A percentile compares a stretch with the other conserved stretches of the same genome.
Evolutionary conservation across 1,139 yeast genomes (phyloP).

Genomic region (Zygosaccharomyces sapae): DNA sequence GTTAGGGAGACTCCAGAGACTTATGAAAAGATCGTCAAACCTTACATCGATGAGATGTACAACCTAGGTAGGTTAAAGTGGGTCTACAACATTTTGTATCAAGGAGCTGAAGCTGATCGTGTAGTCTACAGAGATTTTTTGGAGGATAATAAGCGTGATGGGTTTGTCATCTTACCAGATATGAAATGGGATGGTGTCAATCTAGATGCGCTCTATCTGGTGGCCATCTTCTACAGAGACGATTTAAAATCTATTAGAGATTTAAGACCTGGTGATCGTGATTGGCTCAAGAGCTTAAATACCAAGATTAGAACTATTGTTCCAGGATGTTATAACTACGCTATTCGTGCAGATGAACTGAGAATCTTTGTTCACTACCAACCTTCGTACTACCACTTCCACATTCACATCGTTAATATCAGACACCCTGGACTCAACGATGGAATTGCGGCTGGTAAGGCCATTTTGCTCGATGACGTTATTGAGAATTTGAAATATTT

Average conservation of each 20-base stretch:
- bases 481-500: constrained; percentile 61
- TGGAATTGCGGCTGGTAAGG: constrained; percentile 73
- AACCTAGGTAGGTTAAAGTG: constrained; percentile 73
- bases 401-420: constrained; percentile 81
- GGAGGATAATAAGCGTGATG: constrained; percentile 44
- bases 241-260: constrained; percentile 79
- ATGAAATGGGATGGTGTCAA: constrained; percentile 91
- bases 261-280: constrained; percentile 53
- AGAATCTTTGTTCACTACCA: constrained; percentile 84
- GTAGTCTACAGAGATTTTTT: constrained; percentile 41
- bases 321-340: constrained; percentile 42
- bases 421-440: constrained; percentile 69
- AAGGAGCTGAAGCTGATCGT: constrained; percentile 81
- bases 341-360: constrained; percentile 43
- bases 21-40: constrained; percentile 58
- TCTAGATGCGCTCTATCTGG: constrained; percentile 66
- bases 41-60: constrained; percentile 71
- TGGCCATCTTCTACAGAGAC: constrained; percentile 67
- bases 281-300: constrained; percentile 49
- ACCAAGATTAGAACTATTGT: constrained; percentile 47
- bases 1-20: constrained; percentile 77
- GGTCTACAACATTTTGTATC: constrained; percentile 79
- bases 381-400: constrained; percentile 95
- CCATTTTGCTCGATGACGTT: constrained; percentile 74
- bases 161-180: constrained; percentile 65